Evolutionary conservation across 2,329 filamentous ascomycete species (phyloP), one percentile per base, ranked within the genome.

Genomic region (Clarireedia hainanense): DNA sequence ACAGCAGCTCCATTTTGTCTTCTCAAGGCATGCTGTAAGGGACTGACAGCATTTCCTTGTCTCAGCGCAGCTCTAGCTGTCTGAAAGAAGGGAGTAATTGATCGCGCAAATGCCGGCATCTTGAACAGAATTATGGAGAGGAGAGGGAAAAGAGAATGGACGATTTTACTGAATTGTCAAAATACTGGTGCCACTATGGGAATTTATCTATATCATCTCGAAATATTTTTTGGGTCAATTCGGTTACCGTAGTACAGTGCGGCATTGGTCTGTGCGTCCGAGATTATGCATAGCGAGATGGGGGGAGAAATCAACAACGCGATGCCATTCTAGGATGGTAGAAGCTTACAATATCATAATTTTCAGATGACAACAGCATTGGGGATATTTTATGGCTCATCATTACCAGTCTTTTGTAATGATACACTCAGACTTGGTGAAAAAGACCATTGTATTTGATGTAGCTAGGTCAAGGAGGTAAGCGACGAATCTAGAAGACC

Each of bases 41-140:
- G 89, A 76, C 88, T 92, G 70, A 82, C 74, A 65, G 80, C 78
- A 71, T 79, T 83, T 71, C 84, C 80, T 68, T 81, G 79, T 72
- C 82, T 78, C 70, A 94, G 78, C 66, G 88, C 85, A 67, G 81
- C 78, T 70, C 89, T 86, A 73, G 88, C 86, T 64, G 90, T 88
- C 78, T 89, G 88, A 75, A 94, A 74, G 69, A 96, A 85, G 68
- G 89, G 86, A 74, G 83, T 82, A 68, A 90, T 70, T 60, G 86
- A 83, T 78, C 90, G 85, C 72, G 90, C 81, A 70, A 94, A 84
- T 70, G 81, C 81, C 74, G 90, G 85, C 88, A 95, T 95, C 70
- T 73, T 87, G 77, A 70, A 60, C n/a, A 46, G 23, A 42, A 20
- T 14, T 23, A 47, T 53, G 37, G 12, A 52, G n/a, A 47, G 48